Evolutionary conservation across 1,284 basidiomycete species (phyloP).

Genomic region (Irpex sp.): DNA sequence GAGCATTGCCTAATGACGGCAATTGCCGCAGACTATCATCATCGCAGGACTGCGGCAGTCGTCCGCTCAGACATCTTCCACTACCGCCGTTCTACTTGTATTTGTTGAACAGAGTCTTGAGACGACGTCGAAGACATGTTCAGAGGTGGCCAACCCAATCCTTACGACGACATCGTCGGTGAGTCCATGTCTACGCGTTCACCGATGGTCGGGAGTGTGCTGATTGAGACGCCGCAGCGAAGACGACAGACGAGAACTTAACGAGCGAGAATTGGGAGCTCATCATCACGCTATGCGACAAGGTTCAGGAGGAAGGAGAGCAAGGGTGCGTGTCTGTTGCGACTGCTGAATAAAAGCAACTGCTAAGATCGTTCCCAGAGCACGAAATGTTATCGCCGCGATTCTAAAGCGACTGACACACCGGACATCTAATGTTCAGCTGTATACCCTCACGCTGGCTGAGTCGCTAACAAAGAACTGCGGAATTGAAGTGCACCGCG

Average conservation of each 20-base stretch:
- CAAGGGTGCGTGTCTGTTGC: slow-evolving; percentile 58
- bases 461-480: slow-evolving; percentile 94
- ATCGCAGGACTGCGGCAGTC: slow-evolving; percentile 3
- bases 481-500: slow-evolving; percentile 75
- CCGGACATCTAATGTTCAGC: slow-evolving; percentile 94
- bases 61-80: slow-evolving; percentile 17
- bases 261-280: slow-evolving; percentile 96
- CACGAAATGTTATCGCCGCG: slow-evolving; percentile 82
- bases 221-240: slow-evolving; percentile 44
- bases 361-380: slow-evolving; percentile 43
- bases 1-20: background rate
- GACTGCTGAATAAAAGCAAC: background rate
- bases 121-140: slow-evolving; percentile 50
- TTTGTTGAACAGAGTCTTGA: background rate
- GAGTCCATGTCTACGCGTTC: slow-evolving; percentile 32
- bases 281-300: slow-evolving; percentile 94
- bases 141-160: slow-evolving; percentile 60
- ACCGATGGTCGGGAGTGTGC: background rate
- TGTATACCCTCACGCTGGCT: slow-evolving; percentile 86
- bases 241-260: slow-evolving; percentile 94
- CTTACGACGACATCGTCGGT: slow-evolving; percentile 95
- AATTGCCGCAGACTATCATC: slow-evolving; percentile 1
- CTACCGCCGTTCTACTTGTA: slow-evolving; percentile 3
- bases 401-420: slow-evolving; percentile 90
- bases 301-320: slow-evolving; percentile 86